Percentiles rank a stretch among this genome's conserved stretches.
Conservation (phyloP, 805 yeast genomes). For the Suhomyces sp. region DNA sequence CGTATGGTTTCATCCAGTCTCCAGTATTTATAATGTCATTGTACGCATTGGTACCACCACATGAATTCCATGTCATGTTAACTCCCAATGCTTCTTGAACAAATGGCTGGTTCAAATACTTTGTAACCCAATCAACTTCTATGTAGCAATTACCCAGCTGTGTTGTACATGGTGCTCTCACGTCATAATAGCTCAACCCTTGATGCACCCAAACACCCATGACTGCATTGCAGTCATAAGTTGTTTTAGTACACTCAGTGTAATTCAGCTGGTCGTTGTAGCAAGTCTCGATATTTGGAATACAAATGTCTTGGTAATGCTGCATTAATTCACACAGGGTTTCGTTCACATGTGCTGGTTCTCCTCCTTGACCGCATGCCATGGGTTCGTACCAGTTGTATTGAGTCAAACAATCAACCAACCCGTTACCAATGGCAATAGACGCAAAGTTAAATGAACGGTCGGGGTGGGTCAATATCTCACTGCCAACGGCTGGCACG, state of each 20-base stretch:
- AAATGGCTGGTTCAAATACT: constrained; percentile 49
- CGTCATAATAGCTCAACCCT: constrained; percentile 4
- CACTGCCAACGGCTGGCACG: constrained; percentile 19
- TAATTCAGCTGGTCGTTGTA: constrained; percentile 3
- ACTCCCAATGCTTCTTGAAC: constrained; percentile 58
- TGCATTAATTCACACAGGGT: constrained; percentile 32
- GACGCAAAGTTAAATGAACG: constrained; percentile 29
- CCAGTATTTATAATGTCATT: constrained; percentile 3
- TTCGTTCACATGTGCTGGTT: constrained; percentile 29
- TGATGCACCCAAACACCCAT: constrained; percentile 2
- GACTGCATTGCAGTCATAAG: constrained; percentile 7
- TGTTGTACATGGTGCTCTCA: neutral
- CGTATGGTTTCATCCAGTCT: constrained; percentile 4
- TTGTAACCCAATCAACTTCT: constrained; percentile 37
- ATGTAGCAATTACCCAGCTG: neutral
- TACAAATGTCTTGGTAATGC: constrained; percentile 31
- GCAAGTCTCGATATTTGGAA: constrained; percentile 8
- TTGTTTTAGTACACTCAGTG: constrained; percentile 7
- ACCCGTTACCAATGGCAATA: constrained; percentile 44
- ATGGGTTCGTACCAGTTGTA: constrained; percentile 38
- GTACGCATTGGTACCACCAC: neutral
- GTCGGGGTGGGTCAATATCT: constrained; percentile 19
- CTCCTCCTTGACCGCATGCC: constrained; percentile 47
- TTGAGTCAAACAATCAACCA: constrained; percentile 42
- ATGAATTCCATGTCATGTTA: neutral